Base-by-base conservation (phyloP, 2,329 filamentous ascomycete genomes). In the Dichotomopilus funicola region DNA sequence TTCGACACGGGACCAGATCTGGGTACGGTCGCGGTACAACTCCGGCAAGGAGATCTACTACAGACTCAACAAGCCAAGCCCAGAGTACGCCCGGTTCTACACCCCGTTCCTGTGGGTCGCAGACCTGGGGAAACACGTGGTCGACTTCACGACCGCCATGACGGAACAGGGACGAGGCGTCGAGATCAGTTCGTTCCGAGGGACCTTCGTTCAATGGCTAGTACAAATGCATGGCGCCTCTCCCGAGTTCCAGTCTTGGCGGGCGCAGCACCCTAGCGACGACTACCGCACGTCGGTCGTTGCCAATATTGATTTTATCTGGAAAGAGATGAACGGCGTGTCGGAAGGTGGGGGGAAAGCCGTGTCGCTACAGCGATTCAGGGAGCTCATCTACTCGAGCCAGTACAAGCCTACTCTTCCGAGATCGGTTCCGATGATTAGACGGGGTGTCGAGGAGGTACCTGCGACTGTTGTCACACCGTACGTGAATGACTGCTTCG, bases 31-130 rank as follows among this genome's bases (percentile, higher is more conserved):
- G 0, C 49, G 61, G 0, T 51, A 71, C 0, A 79, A 80, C 53
- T 68, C 64, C 0, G 63, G 64, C 0, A 65, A 60, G 65, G 64
- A 12, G 58, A 66, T 89, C 0, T 92, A 85, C 73, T 94, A 91
- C 64, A 75, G 75, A 8, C 68, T 95, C 0, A 66, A 66, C 2
- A 67, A 52, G 0, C 86, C 89, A 0, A 74, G 82, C 0, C 34
- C 59, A 0, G 82, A 84, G 40, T 95, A 94, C 63, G 59, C 58
- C 9, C 71, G 81, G 1, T 91, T 85, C 62, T 79, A 85, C 56
- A 49, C 70, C 0, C 76, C 81, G 0, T 92, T 90, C 58, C 57
- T 84, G 0, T 94, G 88, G 88, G 69, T 91, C 1, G 85, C 82
- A 0, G 78, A 86, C 51, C 72, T 94, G 0, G 76, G 80, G 0